A percentile compares a stretch with the other conserved stretches of the same genome.
Conservation (phyloP, 805 yeast species). For the Torulaspora gathmanii region DNA sequence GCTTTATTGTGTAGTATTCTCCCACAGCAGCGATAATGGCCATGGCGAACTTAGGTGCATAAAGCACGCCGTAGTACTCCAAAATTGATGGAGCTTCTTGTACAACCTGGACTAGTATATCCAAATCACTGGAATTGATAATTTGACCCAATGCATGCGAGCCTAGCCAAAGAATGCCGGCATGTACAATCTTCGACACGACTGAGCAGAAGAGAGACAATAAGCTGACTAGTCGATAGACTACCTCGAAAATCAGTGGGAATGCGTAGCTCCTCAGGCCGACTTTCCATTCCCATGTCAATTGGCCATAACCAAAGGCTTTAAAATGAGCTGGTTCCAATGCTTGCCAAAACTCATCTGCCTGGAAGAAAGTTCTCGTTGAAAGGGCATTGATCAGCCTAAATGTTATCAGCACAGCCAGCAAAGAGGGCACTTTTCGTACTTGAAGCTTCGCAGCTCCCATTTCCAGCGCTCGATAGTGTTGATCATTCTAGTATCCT, state of each 20-base stretch:
- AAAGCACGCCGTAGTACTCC: slow-evolving; percentile 41
- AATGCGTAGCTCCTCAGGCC: slow-evolving; percentile 74
- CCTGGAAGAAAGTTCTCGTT: slow-evolving; percentile 78
- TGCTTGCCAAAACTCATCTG: slow-evolving; percentile 93
- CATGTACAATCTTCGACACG: slow-evolving; percentile 1
- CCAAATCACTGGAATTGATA: background rate
- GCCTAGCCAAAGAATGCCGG: background rate
- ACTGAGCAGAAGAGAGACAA: background rate
- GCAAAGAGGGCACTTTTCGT: background rate
- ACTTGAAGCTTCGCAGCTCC: background rate
- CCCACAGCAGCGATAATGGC: slow-evolving; percentile 67
- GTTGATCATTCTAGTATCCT: background rate
- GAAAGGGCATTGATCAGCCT: slow-evolving; percentile 61
- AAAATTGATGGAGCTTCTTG: slow-evolving; percentile 31
- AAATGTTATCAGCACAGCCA: slow-evolving; percentile 35
- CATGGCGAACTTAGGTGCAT: slow-evolving; percentile 63
- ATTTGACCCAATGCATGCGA: background rate
- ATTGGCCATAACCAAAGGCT: slow-evolving; percentile 73
- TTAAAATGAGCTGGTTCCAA: slow-evolving; percentile 83
- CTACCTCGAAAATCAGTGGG: slow-evolving; percentile 59
- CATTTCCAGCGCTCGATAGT: background rate
- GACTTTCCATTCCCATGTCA: slow-evolving; percentile 92
- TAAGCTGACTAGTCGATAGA: slow-evolving; percentile 19
- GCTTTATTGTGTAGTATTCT: slow-evolving; percentile 54
- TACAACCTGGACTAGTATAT: slow-evolving; percentile 4